phyloP scores from a whole-genome alignment of 2,329 filamentous ascomycete genomes.

The Aspergillus vadensis region DNA sequence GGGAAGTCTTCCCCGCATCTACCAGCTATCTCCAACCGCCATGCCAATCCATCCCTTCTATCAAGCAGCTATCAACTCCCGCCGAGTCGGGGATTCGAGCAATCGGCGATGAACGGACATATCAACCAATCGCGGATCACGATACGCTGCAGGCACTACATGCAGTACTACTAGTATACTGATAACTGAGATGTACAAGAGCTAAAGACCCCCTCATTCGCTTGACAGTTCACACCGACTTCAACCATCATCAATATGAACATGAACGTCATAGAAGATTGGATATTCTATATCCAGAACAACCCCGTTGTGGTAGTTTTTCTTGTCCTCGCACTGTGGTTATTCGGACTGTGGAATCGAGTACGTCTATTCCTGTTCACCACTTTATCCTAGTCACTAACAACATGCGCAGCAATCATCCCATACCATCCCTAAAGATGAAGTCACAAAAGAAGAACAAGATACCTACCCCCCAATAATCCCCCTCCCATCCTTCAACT shows the following conservation, averaged over 20 bases:
- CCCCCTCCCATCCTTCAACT: constrained; percentile 54
- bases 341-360: neutral
- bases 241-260: neutral
- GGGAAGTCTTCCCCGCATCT: neutral
- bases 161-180: neutral
- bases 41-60: neutral
- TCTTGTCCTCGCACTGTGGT: neutral
- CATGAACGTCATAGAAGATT: neutral
- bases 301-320: neutral
- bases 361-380: neutral
- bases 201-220: neutral
- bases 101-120: constrained; percentile 20
- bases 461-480: constrained; percentile 32
- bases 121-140: constrained; percentile 17
- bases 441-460: neutral
- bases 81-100: constrained; percentile 13
- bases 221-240: neutral
- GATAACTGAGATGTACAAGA: constrained; percentile 3
- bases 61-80: neutral
- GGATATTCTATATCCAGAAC: constrained; percentile 5
- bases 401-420: neutral
- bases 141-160: constrained; percentile 9
- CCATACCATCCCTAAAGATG: neutral
- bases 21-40: neutral
- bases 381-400: neutral